A percentile compares a stretch with the other conserved stretches of the same genome.
These are phyloP conservation scores for Eucalyptus victrix DNA, from an alignment of 345 rosid genomes.

Conservation along the genomic window DNA sequence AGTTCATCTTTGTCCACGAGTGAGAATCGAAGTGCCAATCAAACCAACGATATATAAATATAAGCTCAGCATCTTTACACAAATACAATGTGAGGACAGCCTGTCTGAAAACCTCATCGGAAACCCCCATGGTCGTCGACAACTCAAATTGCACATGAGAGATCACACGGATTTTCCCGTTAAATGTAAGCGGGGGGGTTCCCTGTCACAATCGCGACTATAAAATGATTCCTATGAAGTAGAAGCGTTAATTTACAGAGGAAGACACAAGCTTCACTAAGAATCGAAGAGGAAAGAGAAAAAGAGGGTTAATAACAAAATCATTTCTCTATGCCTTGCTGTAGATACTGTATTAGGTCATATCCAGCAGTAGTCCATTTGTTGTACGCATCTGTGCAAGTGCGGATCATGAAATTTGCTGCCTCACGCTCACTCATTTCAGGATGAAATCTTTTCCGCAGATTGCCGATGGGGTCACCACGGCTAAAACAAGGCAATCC, in stretches of 20 bases:
- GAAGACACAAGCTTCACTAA: neutral
- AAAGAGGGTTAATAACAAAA: neutral
- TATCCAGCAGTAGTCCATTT: slow-evolving; percentile 97
- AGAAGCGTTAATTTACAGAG: neutral
- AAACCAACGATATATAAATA: neutral
- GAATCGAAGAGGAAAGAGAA: neutral
- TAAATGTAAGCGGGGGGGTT: neutral
- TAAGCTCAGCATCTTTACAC: neutral
- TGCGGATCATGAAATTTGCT: slow-evolving; percentile 78
- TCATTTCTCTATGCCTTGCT: slow-evolving; percentile 94
- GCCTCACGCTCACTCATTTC: slow-evolving; percentile 98
- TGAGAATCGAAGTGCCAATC: neutral
- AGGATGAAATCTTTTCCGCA: slow-evolving; percentile 91
- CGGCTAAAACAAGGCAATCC: slow-evolving; percentile 96
- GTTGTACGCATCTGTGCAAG: slow-evolving; percentile 90
- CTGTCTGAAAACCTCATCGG: neutral
- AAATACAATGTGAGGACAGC: neutral
- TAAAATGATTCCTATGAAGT: neutral
- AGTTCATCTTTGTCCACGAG: neutral
- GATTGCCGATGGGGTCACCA: slow-evolving; percentile 93
- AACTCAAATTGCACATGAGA: neutral
- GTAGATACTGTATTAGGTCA: slow-evolving; percentile 48
- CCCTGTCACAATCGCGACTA: neutral
- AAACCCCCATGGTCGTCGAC: neutral
- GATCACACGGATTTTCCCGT: neutral